Base-by-base conservation (phyloP, 352 stramenopile species). In the Phytophthora macrochlamydospora region DNA sequence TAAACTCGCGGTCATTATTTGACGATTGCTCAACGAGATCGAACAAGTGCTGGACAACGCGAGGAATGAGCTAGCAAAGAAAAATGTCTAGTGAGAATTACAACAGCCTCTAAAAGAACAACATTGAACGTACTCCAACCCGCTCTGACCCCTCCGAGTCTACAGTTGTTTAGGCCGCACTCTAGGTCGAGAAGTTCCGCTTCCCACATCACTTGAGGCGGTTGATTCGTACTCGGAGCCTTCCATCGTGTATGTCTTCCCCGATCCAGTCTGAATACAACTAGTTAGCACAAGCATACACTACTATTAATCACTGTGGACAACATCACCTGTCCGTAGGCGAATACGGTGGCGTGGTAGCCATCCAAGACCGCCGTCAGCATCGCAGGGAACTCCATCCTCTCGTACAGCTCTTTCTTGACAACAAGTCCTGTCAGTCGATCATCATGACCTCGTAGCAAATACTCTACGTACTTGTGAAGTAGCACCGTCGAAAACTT, bases 331-430 rank as follows among this genome's bases (percentile, higher is more conserved):
- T 87, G 79, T 1, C 92, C 92, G 60, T 98, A 98, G 7, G 91
- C 92, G 64, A 98, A 97, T 59, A 97, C 84, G 65, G 83, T 93
- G 29, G 91, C 86, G 58, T 95, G 94, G 71, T 87, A 95, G 49
- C 92, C 92, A 69, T 98, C 92, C 14, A 97, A 31, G 13, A 84
- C 86, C 14, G 76, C 91, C 71, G 94, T 85, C n/a, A 98, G 70
- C 33, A 98, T 44, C 77, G 56, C 56, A 5, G 74, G 50, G 13
- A 85, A 62, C 4, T 61, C 62, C 11, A 85, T 76, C 31, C 75
- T 38, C 5, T 82, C 73, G 50, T 79, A 85, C 44, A 85, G 70
- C n/a, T 67, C 55, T 7, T 61, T 44, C 76, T 81, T 40, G 46
- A 53, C 28, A 53, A 3, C 46, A 53, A 38, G 24, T 5, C 4